Base-by-base conservation (phyloP, 1,284 basidiomycete genomes). In the Tilletia walkeri region DNA sequence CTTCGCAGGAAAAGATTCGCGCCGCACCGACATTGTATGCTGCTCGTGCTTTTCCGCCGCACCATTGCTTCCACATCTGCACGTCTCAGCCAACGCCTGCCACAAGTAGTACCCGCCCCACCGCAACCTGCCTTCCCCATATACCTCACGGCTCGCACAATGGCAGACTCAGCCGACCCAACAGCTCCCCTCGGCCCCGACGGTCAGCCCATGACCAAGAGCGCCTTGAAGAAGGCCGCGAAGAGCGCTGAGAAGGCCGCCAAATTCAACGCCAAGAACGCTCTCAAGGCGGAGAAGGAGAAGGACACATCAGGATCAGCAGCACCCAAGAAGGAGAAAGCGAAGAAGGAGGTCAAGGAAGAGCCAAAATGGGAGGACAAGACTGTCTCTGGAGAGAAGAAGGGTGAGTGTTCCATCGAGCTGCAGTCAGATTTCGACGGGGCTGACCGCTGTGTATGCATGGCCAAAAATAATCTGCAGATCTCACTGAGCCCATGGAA, bases 401-500 rank as follows among this genome's bases (percentile, higher is more conserved):
- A 83, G 73, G 80, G 67, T 68, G 53, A 59, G 66, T 61, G 24
- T 30, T 2, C 24, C 24, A 30, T 30, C 24, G 24, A 30, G 1
- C 24, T 30, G 24, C 2, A 30, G 24, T 30, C 24, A 30, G 24
- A 30, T 1, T 30, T 30, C 24, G 24, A 30, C 24, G 1, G 24
- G 24, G 24, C 24, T 30, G 24, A 30, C 24, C 24, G 24, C 24
- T 45, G 1, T 45, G 41, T 45, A 45, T 45, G 41, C 41, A 14
- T 14, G 41, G 9, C 41, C 24, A 30, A 30, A 30, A 30, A 30
- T 30, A 45, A 45, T 45, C 14, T 45, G 41, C 75, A 95, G 94
- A 98, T 85, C 87, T 97, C 72, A 89, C 91, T 2, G 87, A 90
- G 75, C 92, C 93, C 5, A 95, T 97, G 91, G 88, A 91, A 12